Base-by-base conservation (phyloP, 2,329 filamentous ascomycete genomes). In the Fusarium musae region DNA sequence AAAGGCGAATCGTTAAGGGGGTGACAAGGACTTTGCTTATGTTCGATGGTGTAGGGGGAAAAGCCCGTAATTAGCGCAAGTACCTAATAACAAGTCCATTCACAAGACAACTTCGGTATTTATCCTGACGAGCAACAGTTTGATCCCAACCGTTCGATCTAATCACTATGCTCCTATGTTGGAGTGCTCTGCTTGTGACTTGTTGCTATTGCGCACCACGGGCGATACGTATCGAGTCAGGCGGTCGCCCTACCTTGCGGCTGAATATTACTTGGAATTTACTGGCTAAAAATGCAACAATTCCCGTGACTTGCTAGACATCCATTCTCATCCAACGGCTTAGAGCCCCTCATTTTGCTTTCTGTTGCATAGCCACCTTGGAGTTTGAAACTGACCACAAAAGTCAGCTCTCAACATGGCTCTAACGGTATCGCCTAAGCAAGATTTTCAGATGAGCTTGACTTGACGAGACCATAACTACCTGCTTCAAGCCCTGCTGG, bases 61-160 rank as follows among this genome's bases (percentile, higher is more conserved):
- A 7, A 6, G 21, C 21, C 7, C 28, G 9, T n/a, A 6, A 17
- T 17, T 17, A 32, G 46, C 28, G 46, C 21, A 32, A 9, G 15
- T 3, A 6, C 13, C 46, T 12, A n/a, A 17, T 8, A 8, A 49
- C 46, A 17, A 23, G 21, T 5, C 11, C 3, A 10, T 23, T 19
- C 16, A 23, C 30, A 19, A 36, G n/a, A 21, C 32, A 8, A 3
- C 6, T 6, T 36, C 5, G 0, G 17, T 15, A 3, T 0, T 3
- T 6, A 3, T 52, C 32, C 16, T 19, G 2, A 6, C 11, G 9
- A 26, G 11, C 4, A 19, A 23, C 6, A 3, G 2, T 2, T 19
- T 8, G 3, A 8, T 23, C 11, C 3, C 9, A 3, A 4, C 0
- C 6, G 2, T 9, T 21, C 3, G 3, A 19, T 50, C 3, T 1